Percentiles rank a stretch among this genome's conserved stretches.
phyloP scores from a whole-genome alignment of 2,329 filamentous ascomycete genomes.

The Metarhizium sp. region DNA sequence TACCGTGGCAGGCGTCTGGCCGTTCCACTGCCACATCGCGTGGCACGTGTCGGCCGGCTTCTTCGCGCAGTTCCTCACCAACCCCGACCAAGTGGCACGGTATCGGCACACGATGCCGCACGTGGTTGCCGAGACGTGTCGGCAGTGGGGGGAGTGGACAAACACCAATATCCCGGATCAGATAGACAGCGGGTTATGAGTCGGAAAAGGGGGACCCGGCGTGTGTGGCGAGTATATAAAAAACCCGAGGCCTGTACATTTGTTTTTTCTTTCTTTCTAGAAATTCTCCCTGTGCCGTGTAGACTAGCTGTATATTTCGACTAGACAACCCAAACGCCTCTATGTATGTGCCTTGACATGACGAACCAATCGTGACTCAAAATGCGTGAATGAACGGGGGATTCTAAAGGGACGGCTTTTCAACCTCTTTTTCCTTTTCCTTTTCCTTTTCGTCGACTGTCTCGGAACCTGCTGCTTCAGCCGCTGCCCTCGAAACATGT shows the following conservation, averaged over 20 bases:
- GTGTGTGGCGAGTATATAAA: neutral
- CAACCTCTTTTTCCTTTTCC: neutral
- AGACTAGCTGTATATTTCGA: neutral
- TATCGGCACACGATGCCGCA: conserved; percentile 29
- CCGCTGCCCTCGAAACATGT: neutral
- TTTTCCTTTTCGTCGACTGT: neutral
- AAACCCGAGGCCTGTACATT: neutral
- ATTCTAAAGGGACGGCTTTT: neutral
- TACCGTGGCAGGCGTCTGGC: conserved; percentile 33
- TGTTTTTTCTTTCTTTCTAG: neutral
- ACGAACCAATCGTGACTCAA: neutral
- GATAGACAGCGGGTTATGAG: conserved; percentile 43
- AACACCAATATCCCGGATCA: conserved; percentile 35
- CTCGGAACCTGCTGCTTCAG: neutral
- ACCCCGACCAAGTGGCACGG: conserved; percentile 27
- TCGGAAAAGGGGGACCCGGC: neutral
- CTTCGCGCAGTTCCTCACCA: conserved; percentile 39
- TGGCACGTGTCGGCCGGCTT: conserved; percentile 49
- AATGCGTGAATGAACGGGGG: neutral
- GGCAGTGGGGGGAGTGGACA: conserved; percentile 42
- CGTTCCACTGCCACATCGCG: conserved; percentile 45
- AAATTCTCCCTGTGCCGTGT: neutral
- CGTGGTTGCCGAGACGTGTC: conserved; percentile 41
- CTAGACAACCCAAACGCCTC: neutral
- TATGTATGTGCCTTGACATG: neutral